These are phyloP conservation scores for Xylaria digitata DNA, from an alignment of 2,329 filamentous ascomycete species.

Conservation along the genomic window DNA sequence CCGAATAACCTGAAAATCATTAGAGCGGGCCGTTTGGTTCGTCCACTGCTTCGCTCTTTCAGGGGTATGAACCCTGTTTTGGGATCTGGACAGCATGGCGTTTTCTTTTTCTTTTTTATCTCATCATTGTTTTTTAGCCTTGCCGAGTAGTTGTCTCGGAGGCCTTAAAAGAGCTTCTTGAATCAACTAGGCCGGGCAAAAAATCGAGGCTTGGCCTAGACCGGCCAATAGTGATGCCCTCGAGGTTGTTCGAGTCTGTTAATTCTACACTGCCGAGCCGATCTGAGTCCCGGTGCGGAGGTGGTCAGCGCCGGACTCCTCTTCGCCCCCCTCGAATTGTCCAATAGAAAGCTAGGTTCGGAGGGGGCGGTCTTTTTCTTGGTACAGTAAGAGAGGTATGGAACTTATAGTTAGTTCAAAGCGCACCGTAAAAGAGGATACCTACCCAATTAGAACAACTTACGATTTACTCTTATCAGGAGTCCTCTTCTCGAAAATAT, in stretches of 20 bases:
- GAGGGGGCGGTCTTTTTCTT: constrained; percentile 14
- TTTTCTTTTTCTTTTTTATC: not conserved
- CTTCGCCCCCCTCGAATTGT: constrained; percentile 22
- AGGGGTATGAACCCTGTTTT: constrained; percentile 28
- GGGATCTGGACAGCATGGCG: not conserved
- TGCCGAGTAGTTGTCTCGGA: not conserved
- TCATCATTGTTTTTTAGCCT: not conserved
- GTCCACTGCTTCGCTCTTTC: constrained; percentile 10
- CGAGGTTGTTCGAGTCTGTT: constrained; percentile 2
- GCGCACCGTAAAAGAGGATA: not conserved
- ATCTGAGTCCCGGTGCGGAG: constrained; percentile 40
- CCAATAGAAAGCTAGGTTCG: constrained; percentile 30
- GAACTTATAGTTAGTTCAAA: constrained; percentile 7
- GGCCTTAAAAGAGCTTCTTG: not conserved
- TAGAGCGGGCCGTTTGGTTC: constrained; percentile 23
- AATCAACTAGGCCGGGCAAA: not conserved
- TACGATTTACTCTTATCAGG: not conserved
- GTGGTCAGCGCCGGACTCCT: constrained; percentile 35
- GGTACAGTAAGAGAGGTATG: constrained; percentile 14
- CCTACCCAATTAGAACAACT: constrained; percentile 20
- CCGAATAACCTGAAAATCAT: constrained; percentile 28
- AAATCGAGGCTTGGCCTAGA: constrained; percentile 6
- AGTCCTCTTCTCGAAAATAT: not conserved
- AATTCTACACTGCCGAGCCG: constrained; percentile 37
- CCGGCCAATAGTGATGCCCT: constrained; percentile 36